Percentiles rank a stretch among this genome's conserved stretches.
Evolutionary conservation across 2,329 filamentous ascomycete genomes (phyloP).

Genomic region (Alternaria triticina): DNA sequence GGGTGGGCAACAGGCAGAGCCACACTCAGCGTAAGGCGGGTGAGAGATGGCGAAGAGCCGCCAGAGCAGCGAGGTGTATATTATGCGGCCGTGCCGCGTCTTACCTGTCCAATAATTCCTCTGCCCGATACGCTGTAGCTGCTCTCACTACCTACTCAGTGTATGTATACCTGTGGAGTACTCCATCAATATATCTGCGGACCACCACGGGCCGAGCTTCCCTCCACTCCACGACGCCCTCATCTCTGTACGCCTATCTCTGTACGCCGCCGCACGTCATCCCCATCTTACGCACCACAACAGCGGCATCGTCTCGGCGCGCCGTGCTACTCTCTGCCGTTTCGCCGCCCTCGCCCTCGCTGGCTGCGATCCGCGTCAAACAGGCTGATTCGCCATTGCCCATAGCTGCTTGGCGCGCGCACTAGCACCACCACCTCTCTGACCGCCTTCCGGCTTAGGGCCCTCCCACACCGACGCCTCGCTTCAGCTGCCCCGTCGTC

Average conservation of each 20-base stretch:
- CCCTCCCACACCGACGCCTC: conserved; percentile 23
- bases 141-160: not conserved
- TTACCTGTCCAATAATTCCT: conserved; percentile 7
- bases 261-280: conserved; percentile 25
- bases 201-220: conserved; percentile 26
- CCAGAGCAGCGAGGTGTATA: conserved; percentile 13
- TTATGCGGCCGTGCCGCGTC: conserved; percentile 24
- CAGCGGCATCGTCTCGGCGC: conserved; percentile 18
- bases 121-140: not conserved
- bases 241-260: conserved; percentile 3
- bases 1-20: conserved; percentile 18
- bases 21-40: conserved; percentile 15
- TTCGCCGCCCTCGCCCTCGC: conserved; percentile 14
- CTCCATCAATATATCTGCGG: conserved; percentile 6
- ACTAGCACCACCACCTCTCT: conserved; percentile 31
- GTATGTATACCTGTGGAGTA: not conserved
- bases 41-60: conserved; percentile 18
- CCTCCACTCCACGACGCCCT: conserved; percentile 2
- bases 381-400: conserved; percentile 35
- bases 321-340: conserved; percentile 25
- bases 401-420: conserved; percentile 28
- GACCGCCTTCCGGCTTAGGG: conserved; percentile 36
- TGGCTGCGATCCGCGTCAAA: conserved; percentile 21
- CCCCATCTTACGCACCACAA: conserved; percentile 17
- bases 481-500: conserved; percentile 21